Percentiles rank a stretch among this genome's conserved stretches.
These are phyloP conservation scores for Kwoniella sp. DNA, from an alignment of 768 basidiomycete genomes.

Conservation along the genomic window DNA sequence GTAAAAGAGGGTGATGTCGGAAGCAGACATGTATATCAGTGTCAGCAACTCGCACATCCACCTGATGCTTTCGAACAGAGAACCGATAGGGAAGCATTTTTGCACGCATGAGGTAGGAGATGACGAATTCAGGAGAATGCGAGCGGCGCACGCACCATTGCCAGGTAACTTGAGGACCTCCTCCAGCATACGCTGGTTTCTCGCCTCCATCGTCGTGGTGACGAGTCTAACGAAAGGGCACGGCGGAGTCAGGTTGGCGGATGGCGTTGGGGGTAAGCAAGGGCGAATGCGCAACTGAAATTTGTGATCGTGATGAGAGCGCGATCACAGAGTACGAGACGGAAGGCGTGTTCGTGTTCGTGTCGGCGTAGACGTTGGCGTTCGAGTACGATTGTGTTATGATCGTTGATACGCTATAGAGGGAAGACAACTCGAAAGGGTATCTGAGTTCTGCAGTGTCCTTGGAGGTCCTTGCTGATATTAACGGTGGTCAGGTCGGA, in stretches of 20 bases:
- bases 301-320: background rate
- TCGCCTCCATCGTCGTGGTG: conserved; percentile 32
- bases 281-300: too few relatives aligned
- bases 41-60: too few relatives aligned
- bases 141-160: conserved; percentile 65
- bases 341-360: too few relatives aligned
- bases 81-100: too few relatives aligned
- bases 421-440: too few relatives aligned
- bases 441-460: too few relatives aligned
- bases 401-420: background rate
- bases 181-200: conserved; percentile 59
- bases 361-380: too few relatives aligned
- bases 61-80: too few relatives aligned
- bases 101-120: too few relatives aligned
- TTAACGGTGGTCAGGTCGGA: background rate
- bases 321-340: too few relatives aligned
- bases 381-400: too few relatives aligned
- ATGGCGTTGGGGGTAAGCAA: background rate
- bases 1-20: background rate
- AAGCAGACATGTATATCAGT: background rate
- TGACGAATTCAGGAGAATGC: background rate
- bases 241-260: conserved; percentile 8
- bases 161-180: conserved; percentile 74
- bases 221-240: conserved; percentile 14
- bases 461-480: too few relatives aligned